Percentiles rank a stretch among this genome's conserved stretches.
Evolutionary conservation across 768 basidiomycete genomes (phyloP).

Genomic region (Pholiota molesta): DNA sequence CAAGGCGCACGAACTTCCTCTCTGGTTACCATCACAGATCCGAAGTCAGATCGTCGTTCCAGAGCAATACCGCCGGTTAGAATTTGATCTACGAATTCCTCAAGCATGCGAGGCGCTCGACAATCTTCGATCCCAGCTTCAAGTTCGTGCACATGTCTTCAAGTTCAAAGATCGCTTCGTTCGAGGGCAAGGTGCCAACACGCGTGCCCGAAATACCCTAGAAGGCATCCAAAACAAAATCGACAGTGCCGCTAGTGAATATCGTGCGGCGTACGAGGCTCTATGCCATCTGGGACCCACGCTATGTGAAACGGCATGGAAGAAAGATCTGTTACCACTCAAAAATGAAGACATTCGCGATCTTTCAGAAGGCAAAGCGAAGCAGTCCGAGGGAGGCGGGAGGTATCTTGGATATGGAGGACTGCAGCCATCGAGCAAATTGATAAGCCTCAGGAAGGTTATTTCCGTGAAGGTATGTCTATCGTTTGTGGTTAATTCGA

Average conservation of each 20-base stretch:
- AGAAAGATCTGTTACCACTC: not conserved
- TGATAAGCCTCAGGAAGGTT: not conserved
- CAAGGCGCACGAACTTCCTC: not conserved
- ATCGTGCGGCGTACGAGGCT: not conserved
- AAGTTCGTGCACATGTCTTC: not conserved
- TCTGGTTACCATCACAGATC: not conserved
- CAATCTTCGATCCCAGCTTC: not conserved
- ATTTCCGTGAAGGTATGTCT: not conserved
- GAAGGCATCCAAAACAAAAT: not conserved
- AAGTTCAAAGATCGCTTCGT: no score
- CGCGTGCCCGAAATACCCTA: not conserved
- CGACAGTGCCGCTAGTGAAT: not conserved
- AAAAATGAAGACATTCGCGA: not conserved
- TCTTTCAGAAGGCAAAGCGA: not conserved
- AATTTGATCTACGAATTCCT: not conserved
- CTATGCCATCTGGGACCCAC: no score
- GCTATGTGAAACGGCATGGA: not conserved
- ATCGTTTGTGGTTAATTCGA: not conserved
- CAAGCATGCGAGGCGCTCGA: conserved; percentile 4
- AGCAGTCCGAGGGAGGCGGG: not conserved
- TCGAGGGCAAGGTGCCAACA: not conserved
- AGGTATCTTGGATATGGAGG: not conserved
- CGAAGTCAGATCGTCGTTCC: not conserved
- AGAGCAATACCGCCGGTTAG: not conserved
- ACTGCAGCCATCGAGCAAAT: not conserved